Base-by-base conservation (phyloP, 768 basidiomycete species). In the Leccinum subgranulosum region DNA sequence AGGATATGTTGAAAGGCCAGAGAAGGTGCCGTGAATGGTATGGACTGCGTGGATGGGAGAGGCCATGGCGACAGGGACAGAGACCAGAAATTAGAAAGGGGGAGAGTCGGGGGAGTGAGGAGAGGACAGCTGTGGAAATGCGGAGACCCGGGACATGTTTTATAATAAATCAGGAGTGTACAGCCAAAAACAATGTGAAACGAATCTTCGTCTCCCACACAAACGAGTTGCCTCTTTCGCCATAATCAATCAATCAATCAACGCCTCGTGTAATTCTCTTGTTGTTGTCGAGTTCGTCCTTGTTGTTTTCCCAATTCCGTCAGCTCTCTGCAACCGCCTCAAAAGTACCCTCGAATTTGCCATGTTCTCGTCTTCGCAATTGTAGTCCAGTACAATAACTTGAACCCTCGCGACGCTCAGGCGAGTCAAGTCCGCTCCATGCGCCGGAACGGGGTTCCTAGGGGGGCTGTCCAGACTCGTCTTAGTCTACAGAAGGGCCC, bases 11-110 rank as follows among this genome's bases (percentile, higher is more conserved):
- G 66, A 58, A 17, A 73, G 59, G 48, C 70, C 70, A 33, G 70
- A 67, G 49, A 71, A 71, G 2, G 71, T 63, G 21, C 70, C 69
- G 36, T 71, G 70, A 51, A 71, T 71, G 56, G 70, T 67, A 46
- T 73, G 72, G 36, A 72, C 64, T 29, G 63, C 60, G 59, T 66
- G 70, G 39, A 66, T 10, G 39, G 72, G 60, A 15, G 60, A 9
- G 48, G 72, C 67, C 70, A 72, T 72, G 56, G 36, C 45, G 39
- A 63, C 23, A 23, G 3, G 19, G 45, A 46, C 58, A 54, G 66
- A 60, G 51, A 61, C 49, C 56, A 49, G 45, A 41, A 19, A 59
- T 54, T 50, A 63, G 50, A 17, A 43, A 43, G 41, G 19, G 41
- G 19, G 19, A 6, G 4, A 41, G n/a, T 39, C n/a, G 39, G n/a